Evolutionary conservation across 495 filamentous ascomycete species (phyloP).

Genomic region (Penicillium alfredii): DNA sequence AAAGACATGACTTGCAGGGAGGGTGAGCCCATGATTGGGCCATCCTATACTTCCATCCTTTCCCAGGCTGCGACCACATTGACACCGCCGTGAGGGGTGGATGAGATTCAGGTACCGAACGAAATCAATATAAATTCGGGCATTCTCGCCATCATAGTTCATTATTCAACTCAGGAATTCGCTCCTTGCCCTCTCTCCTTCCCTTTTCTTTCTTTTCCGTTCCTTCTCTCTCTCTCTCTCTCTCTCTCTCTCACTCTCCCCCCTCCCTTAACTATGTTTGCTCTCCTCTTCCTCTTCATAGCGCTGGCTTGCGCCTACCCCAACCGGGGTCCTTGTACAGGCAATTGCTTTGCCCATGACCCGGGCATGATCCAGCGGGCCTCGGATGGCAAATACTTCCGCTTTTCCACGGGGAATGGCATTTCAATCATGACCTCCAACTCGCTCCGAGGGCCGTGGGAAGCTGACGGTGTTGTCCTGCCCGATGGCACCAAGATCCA

Average conservation of each 20-base stretch:
- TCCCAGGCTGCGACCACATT: no score
- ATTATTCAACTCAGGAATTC: no score
- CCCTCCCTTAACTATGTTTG: conserved; percentile 14
- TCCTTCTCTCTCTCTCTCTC: neutral
- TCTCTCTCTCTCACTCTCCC: neutral
- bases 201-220: conserved; percentile 2
- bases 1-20: conserved; percentile 13
- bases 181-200: no score
- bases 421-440: conserved; percentile 55
- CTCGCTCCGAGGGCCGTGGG: conserved; percentile 60
- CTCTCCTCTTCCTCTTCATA: conserved; percentile 17
- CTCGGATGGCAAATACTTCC: conserved; percentile 65
- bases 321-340: conserved; percentile 52
- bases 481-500: conserved; percentile 51
- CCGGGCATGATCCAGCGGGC: conserved; percentile 56
- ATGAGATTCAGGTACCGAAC: neutral
- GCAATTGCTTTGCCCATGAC: conserved; percentile 58
- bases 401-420: conserved; percentile 59
- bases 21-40: conserved; percentile 17
- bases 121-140: conserved; percentile 22
- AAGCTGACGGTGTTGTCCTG: conserved; percentile 50
- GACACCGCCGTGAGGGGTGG: conserved; percentile 2
- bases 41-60: no score
- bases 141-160: no score
- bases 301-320: conserved; percentile 37